phyloP scores from a whole-genome alignment of 2,329 filamentous ascomycete species.

The Penicillium concentricum region DNA sequence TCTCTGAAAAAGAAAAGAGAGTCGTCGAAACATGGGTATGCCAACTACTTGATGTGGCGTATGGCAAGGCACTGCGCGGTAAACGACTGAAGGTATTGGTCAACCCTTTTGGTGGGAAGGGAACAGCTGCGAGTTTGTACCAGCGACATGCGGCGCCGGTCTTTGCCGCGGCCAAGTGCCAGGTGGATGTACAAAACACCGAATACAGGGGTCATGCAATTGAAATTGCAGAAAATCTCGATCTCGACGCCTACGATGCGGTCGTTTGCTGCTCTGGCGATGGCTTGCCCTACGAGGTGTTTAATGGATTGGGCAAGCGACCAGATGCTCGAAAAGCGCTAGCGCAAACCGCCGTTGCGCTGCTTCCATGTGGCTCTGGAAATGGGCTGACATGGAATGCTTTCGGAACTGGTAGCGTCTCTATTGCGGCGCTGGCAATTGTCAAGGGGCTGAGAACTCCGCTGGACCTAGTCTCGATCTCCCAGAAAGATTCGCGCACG shows the following conservation, averaged over 20 bases:
- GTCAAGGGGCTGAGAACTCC: slow-evolving; percentile 85
- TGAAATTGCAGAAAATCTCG: slow-evolving; percentile 71
- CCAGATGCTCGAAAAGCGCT: slow-evolving; percentile 73
- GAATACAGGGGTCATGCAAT: slow-evolving; percentile 72
- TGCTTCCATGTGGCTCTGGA: slow-evolving; percentile 88
- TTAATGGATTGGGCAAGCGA: slow-evolving; percentile 83
- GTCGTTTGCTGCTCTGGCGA: slow-evolving; percentile 90
- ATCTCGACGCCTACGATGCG: slow-evolving; percentile 78
- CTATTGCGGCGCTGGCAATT: slow-evolving; percentile 74
- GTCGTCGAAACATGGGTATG: slow-evolving; percentile 62
- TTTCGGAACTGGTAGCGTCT: slow-evolving; percentile 74
- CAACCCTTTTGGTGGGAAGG: slow-evolving; percentile 87
- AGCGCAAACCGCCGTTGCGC: slow-evolving; percentile 73
- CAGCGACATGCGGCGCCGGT: slow-evolving; percentile 74
- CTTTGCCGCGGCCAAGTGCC: slow-evolving; percentile 76
- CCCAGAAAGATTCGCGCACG: slow-evolving; percentile 70
- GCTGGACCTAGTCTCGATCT: slow-evolving; percentile 82
- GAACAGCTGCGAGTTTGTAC: slow-evolving; percentile 71
- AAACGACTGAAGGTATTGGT: slow-evolving; percentile 85
- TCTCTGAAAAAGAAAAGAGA: slow-evolving; percentile 53
- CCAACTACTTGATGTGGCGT: slow-evolving; percentile 67
- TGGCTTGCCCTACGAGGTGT: slow-evolving; percentile 86
- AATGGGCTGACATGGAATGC: slow-evolving; percentile 92
- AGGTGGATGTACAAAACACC: slow-evolving; percentile 71
- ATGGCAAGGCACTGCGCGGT: slow-evolving; percentile 63